Percentiles rank a stretch among this genome's conserved stretches.
Evolutionary conservation across 2,329 filamentous ascomycete species (phyloP).

Genomic region (Trichoderma sp.): DNA sequence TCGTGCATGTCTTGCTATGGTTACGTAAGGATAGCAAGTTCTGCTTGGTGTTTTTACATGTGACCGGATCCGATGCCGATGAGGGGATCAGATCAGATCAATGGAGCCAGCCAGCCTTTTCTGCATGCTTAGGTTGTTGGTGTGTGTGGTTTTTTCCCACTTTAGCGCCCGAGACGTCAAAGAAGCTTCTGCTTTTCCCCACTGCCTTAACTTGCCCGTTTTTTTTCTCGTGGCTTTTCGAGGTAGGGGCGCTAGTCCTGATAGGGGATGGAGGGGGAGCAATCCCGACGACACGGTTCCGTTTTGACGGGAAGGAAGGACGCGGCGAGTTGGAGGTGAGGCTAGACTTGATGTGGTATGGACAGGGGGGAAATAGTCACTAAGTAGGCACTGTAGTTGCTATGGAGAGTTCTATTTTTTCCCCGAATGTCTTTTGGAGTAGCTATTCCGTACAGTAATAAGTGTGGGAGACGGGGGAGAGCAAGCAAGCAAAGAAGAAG

Average conservation of each 20-base stretch:
- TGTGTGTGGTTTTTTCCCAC: background rate
- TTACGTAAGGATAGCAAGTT: background rate
- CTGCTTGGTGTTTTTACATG: conserved; percentile 3
- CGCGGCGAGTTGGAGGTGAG: conserved; percentile 18
- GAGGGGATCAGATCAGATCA: conserved; percentile 8
- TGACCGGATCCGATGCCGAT: conserved; percentile 10
- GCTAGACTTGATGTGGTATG: background rate
- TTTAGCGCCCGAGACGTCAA: background rate
- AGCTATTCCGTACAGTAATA: background rate
- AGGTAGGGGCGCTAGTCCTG: background rate
- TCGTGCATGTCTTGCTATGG: background rate
- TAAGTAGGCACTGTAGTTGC: no score
- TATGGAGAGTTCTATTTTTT: background rate
- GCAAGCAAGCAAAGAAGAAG: background rate
- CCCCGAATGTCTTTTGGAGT: background rate
- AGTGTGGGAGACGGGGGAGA: background rate
- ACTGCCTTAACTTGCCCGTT: background rate
- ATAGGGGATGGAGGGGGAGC: background rate
- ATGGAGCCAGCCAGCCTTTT: background rate
- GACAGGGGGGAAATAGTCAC: background rate
- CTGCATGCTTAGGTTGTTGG: background rate
- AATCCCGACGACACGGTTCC: conserved; percentile 16
- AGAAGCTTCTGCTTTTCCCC: background rate
- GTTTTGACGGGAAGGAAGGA: conserved; percentile 12
- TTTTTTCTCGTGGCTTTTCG: background rate